Evolutionary conservation across 169 alveolate species (phyloP).

Genomic region (Plasmodium cynomolgi): DNA sequence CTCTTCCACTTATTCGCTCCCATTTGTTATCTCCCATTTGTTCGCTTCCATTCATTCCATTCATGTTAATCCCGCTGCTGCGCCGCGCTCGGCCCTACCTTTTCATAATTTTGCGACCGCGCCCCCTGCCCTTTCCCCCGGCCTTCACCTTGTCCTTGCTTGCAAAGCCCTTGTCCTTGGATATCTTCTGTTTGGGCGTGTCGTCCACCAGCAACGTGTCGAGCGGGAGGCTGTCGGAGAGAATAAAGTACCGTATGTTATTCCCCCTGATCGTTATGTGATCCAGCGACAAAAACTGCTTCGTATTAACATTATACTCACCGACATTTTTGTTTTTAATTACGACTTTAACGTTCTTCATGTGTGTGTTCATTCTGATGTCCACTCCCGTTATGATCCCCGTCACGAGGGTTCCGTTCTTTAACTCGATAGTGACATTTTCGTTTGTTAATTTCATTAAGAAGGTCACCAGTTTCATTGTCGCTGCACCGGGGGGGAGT

Average conservation of each 20-base stretch:
- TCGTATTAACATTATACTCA: constrained; percentile 86
- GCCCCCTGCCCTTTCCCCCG: constrained; percentile 79
- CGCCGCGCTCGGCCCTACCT: constrained; percentile 41
- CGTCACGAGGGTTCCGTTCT: constrained; percentile 97
- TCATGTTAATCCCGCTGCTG: background rate
- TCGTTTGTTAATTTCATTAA: constrained; percentile 96
- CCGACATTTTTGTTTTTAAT: constrained; percentile 94
- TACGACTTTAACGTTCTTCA: constrained; percentile 97
- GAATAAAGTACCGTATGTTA: constrained; percentile 95
- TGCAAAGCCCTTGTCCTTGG: constrained; percentile 78
- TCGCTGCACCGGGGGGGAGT: constrained; percentile 4
- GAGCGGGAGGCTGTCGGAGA: constrained; percentile 96
- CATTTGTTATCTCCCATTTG: too few relatives aligned
- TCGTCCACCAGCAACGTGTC: constrained; percentile 97
- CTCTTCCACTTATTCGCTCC: background rate
- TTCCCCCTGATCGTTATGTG: constrained; percentile 89
- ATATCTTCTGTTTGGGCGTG: constrained; percentile 91
- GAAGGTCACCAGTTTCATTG: constrained; percentile 97
- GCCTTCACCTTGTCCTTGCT: constrained; percentile 79
- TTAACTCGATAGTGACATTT: constrained; percentile 97
- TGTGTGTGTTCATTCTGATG: constrained; percentile 98
- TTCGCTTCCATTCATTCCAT: background rate
- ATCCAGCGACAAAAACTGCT: constrained; percentile 80
- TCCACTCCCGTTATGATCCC: constrained; percentile 98
- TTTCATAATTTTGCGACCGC: constrained; percentile 81